Evolutionary conservation across 2,329 filamentous ascomycete species (phyloP).

Genomic region (Gliomastix tumulicola): DNA sequence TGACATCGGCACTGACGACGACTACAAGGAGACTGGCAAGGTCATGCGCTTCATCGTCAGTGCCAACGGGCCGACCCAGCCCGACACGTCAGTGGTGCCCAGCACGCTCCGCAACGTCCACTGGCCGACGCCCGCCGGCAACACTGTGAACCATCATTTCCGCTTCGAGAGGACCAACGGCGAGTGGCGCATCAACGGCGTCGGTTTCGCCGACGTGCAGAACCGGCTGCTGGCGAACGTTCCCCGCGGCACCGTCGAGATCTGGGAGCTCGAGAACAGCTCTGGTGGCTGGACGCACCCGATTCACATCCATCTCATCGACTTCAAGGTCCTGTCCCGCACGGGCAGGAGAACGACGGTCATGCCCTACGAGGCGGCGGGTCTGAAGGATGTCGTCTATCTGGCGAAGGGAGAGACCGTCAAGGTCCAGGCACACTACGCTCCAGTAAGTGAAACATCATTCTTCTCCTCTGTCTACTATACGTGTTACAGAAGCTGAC

Average conservation of each 20-base stretch:
- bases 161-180: constrained; percentile 24
- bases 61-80: background rate
- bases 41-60: constrained; percentile 2
- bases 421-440: too few relatives aligned
- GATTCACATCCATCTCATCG: constrained; percentile 45
- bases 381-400: too few relatives aligned
- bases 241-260: constrained; percentile 28
- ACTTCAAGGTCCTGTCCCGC: constrained; percentile 42
- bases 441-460: too few relatives aligned
- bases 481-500: too few relatives aligned
- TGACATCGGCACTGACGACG: too few relatives aligned
- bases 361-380: too few relatives aligned
- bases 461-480: too few relatives aligned
- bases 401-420: too few relatives aligned
- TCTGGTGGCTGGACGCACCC: constrained; percentile 37
- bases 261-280: constrained; percentile 34
- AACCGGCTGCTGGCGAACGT: constrained; percentile 32
- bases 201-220: constrained; percentile 1
- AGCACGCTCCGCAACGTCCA: background rate
- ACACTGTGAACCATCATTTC: constrained; percentile 41
- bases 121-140: constrained; percentile 50
- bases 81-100: background rate
- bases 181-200: constrained; percentile 1
- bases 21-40: constrained; percentile 1
- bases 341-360: constrained; percentile 31